Percentiles rank a stretch among this genome's conserved stretches.
phyloP scores from a whole-genome alignment of 345 rosid species.

The Camelina laxa region DNA sequence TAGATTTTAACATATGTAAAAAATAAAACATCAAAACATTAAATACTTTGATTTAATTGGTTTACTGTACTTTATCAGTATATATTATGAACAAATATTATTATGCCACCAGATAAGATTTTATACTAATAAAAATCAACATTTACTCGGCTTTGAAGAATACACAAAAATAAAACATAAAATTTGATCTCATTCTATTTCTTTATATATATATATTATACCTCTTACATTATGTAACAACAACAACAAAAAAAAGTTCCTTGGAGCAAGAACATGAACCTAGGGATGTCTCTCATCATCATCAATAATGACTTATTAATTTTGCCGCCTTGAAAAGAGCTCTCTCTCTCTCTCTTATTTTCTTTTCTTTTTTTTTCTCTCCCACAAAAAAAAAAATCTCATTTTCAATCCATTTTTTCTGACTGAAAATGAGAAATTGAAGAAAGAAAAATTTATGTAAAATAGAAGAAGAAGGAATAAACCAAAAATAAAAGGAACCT shows the following conservation, averaged over 20 bases:
- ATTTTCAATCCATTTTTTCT: constrained; percentile 32
- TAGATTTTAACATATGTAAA: too few species aligned
- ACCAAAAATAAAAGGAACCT: constrained; percentile 29
- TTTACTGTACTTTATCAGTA: background rate
- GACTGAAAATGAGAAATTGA: constrained; percentile 29
- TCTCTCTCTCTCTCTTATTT: constrained; percentile 24
- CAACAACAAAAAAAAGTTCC: background rate
- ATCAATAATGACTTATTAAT: constrained; percentile 28
- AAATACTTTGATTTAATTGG: too few species aligned
- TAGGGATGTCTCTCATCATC: constrained; percentile 33
- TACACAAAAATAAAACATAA: background rate
- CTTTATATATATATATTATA: constrained; percentile 9
- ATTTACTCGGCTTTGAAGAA: background rate
- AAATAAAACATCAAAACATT: too few species aligned
- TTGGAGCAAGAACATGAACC: constrained; percentile 37
- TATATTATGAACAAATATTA: background rate
- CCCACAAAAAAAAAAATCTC: constrained; percentile 29
- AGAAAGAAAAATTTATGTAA: constrained; percentile 16
- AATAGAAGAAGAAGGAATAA: background rate
- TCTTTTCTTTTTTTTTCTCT: background rate
- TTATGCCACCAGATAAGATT: background rate
- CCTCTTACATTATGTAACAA: constrained; percentile 7
- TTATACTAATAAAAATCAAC: background rate
- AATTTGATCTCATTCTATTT: background rate
- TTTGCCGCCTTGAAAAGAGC: constrained; percentile 34